Evolutionary conservation across 2,329 filamentous ascomycete genomes (phyloP), one percentile per base, ranked within the genome.

Genomic region (Talaromyces sp.): DNA sequence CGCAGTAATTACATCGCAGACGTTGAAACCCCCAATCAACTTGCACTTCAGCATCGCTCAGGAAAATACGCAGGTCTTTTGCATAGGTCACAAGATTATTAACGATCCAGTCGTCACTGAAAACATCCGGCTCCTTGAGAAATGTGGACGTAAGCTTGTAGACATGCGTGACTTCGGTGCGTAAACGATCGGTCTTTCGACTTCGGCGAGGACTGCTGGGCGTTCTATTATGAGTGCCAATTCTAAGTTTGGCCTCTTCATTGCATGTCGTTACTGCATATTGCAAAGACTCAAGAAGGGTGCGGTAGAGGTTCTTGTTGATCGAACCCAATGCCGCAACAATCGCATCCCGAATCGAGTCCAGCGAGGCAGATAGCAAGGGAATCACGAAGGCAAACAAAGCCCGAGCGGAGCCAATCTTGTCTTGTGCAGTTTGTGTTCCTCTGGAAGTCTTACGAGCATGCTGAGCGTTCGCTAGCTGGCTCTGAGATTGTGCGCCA

Each of bases 141-240:
- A 97, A 96, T 68, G 93, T 90, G 0, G 93, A 92, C 0, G 93
- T 98, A 38, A 98, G 81, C 71, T 96, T 93, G 76, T 98, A 97
- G 8, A 99, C 90, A 70, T 98, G 91, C 0, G 96, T 97, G 56
- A 98, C 92, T 72, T 98, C 95, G 0, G 93, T 97, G 58, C 96
- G 86, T 35, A 99, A 77, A 32, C 92, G 81, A 70, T 98, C 95
- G 65, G 91, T 95, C 70, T 89, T 90, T 58, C 88, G 86, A 71
- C 91, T 96, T 58, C 91, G 84, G 52, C 89, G 86, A 1, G 92
- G 89, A 65, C 86, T 91, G 75, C 92, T 97, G 54, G 89, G 87
- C 27, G 88, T 91, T 57, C 95, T 86, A 70, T 93, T 90, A 72
- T 98, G 95, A 24, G 77, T 75, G 24, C 80, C 81, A 61, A 96